A percentile compares a stretch with the other conserved stretches of the same genome.
phyloP scores from a whole-genome alignment of 2,329 filamentous ascomycete genomes.

The Nemania serpens region DNA sequence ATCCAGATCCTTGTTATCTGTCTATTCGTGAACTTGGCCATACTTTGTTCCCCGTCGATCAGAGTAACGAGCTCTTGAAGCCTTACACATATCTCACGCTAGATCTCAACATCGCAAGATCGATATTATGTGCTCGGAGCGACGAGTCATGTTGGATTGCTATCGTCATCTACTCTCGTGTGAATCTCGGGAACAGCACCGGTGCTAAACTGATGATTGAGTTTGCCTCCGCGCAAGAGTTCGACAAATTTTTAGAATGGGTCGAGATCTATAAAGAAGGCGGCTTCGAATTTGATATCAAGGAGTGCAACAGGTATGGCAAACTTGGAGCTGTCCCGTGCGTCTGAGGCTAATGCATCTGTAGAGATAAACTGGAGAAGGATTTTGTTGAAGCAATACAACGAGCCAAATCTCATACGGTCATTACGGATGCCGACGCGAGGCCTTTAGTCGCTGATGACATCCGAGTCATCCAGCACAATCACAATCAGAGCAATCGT shows the following conservation, averaged over 20 bases:
- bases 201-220: slow-evolving; percentile 34
- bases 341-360: slow-evolving; percentile 10
- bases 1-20: slow-evolving; percentile 29
- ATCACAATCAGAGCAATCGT: slow-evolving; percentile 20
- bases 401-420: slow-evolving; percentile 12
- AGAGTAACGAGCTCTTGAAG: slow-evolving; percentile 22
- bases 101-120: slow-evolving; percentile 28
- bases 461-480: slow-evolving; percentile 35
- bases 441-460: slow-evolving; percentile 29
- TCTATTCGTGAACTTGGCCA: slow-evolving; percentile 30
- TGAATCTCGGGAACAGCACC: slow-evolving; percentile 12
- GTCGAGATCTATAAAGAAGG: slow-evolving; percentile 11
- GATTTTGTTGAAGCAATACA: slow-evolving; percentile 21
- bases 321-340: background rate
- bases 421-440: slow-evolving; percentile 19
- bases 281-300: background rate
- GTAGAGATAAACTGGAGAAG: slow-evolving; percentile 28
- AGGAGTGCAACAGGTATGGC: slow-evolving; percentile 20
- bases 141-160: slow-evolving; percentile 20
- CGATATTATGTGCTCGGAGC: slow-evolving; percentile 1
- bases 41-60: slow-evolving; percentile 33
- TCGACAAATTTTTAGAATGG: slow-evolving; percentile 34
- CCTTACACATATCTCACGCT: slow-evolving; percentile 32
- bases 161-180: slow-evolving; percentile 3
- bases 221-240: slow-evolving; percentile 27